Evolutionary conservation across 106 monocot genomes (phyloP), one percentile per base, ranked within the genome.

Genomic region (Ottelia alismoides): DNA sequence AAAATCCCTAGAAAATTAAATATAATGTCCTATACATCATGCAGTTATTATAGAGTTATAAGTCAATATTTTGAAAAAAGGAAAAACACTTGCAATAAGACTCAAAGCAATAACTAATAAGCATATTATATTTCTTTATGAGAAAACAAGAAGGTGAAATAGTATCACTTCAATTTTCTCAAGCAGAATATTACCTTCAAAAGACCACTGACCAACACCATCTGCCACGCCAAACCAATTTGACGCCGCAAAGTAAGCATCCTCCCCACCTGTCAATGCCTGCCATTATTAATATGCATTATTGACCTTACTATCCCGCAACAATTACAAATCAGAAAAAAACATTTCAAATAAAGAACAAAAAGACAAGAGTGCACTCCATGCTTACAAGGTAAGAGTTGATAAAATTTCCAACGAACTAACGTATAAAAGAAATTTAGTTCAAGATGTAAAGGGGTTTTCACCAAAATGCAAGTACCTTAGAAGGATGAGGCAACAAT

Each of bases 161-260:
- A n/a, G n/a, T n/a, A n/a, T n/a, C n/a, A n/a, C n/a, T n/a, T n/a
- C n/a, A n/a, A n/a, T n/a, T n/a, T 30, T 23, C 24, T 40, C 22
- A 11, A 46, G 14, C 35, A 60, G 30, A 2, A 51, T 22, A 27
- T 51, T 65, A 84, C 94, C 94, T 88, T 89, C 84, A 20, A 89
- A 70, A 5, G 94, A 96, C 94, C 94, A 96, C 61, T 96, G 94
- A 32, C 94, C 94, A 28, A 96, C 94, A 62, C 94, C 94, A 67
- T 96, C 94, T 10, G 94, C 94, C 56, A 96, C 94, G 43, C 94
- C 94, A 55, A 88, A 81, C 94, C 94, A 96, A 32, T 85, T 66
- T 50, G 64, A 53, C 45, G 82, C 76, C 49, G 81, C 51, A 70
- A 96, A 96, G 63, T 89, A 96, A 9, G 94, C 94, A 85, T 96